Conservation (phyloP, 169 alveolate genomes). For the Babesia sp. region DNA sequence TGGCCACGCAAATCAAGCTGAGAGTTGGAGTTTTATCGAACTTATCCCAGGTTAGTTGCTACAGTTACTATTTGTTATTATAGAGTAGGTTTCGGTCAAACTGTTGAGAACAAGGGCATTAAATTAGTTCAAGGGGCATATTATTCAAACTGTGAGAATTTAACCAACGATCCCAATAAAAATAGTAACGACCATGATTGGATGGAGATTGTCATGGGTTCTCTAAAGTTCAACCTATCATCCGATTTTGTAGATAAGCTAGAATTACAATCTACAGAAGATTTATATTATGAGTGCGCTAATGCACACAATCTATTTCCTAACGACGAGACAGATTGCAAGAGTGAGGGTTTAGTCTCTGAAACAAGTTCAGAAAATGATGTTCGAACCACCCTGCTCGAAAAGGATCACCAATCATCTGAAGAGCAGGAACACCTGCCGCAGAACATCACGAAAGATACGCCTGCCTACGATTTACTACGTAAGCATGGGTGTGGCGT, state of each 20-base stretch:
- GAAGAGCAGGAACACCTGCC: slow-evolving; percentile 2
- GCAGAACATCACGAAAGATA: not conserved
- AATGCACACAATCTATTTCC: slow-evolving; percentile 19
- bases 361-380: slow-evolving; percentile 14
- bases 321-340: slow-evolving; percentile 30
- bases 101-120: slow-evolving; percentile 34
- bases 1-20: slow-evolving; percentile 51
- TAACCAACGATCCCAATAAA: slow-evolving; percentile 65
- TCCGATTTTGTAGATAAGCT: slow-evolving; percentile 40
- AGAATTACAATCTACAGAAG: slow-evolving; percentile 41
- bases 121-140: slow-evolving; percentile 55
- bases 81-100: slow-evolving; percentile 42
- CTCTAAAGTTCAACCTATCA: slow-evolving; percentile 34
- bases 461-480: slow-evolving; percentile 12
- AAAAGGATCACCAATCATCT: not conserved
- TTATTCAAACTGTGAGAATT: slow-evolving; percentile 47
- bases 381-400: not conserved
- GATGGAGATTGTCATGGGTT: slow-evolving; percentile 51
- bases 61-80: not conserved
- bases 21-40: slow-evolving; percentile 56
- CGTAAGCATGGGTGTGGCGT: slow-evolving; percentile 29
- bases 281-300: slow-evolving; percentile 34
- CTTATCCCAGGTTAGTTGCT: slow-evolving; percentile 47
- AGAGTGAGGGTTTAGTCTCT: slow-evolving; percentile 24
- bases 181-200: slow-evolving; percentile 47